Percentiles rank a stretch among this genome's conserved stretches.
Evolutionary conservation across 192 early-diverging fungal genomes (phyloP).

Genomic region (Chytriomyces confervae): DNA sequence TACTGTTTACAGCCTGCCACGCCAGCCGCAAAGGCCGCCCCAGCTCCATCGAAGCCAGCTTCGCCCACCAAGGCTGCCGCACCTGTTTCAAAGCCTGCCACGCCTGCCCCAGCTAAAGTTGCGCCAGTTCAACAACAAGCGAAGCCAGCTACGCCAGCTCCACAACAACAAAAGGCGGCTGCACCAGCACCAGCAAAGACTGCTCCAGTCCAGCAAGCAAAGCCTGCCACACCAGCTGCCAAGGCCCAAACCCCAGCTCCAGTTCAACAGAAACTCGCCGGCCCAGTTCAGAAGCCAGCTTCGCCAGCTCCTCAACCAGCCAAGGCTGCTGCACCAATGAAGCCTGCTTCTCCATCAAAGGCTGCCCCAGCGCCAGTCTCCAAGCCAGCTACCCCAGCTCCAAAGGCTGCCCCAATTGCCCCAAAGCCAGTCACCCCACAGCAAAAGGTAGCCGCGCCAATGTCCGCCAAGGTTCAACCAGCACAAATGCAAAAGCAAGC

Average conservation of each 20-base stretch:
- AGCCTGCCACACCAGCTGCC: neutral
- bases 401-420: neutral
- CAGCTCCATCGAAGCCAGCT: constrained; percentile 14
- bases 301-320: neutral
- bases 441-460: neutral
- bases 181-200: neutral
- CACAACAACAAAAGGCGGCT: neutral
- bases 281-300: neutral
- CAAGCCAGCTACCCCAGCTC: neutral
- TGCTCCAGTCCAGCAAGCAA: neutral
- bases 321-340: neutral
- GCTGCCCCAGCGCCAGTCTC: neutral
- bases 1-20: neutral
- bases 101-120: neutral
- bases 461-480: neutral
- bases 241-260: constrained; percentile 7
- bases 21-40: neutral
- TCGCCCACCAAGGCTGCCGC: constrained; percentile 15
- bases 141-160: too few relatives aligned
- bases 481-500: neutral
- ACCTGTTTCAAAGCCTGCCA: constrained; percentile 14
- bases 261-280: neutral
- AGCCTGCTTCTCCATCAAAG: neutral
- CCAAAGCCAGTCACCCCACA: neutral
- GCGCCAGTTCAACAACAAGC: neutral